These are phyloP conservation scores for Meredithiella fracta DNA, from an alignment of 2,329 filamentous ascomycete species.

Conservation along the genomic window DNA sequence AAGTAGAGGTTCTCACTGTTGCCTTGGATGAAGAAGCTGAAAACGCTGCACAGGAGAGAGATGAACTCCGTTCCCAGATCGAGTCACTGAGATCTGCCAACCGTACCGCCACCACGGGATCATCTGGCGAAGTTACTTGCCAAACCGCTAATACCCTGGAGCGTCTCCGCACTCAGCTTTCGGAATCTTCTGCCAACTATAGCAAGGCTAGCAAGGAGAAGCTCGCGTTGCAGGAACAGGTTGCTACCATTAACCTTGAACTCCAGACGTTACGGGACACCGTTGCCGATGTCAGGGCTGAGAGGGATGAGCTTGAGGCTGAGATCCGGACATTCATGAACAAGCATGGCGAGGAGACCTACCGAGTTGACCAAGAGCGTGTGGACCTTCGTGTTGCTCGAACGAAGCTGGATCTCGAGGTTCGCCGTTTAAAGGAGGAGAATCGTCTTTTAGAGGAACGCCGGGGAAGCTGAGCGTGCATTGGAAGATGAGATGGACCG, in stretches of 20 bases:
- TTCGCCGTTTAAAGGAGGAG: constrained; percentile 48
- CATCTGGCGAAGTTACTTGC: constrained; percentile 15
- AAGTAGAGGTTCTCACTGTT: constrained; percentile 56
- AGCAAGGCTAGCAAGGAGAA: constrained; percentile 42
- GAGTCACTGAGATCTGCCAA: constrained; percentile 17
- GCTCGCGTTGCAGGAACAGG: constrained; percentile 45
- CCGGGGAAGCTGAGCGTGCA: constrained; percentile 42
- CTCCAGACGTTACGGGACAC: constrained; percentile 41
- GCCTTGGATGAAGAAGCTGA: constrained; percentile 49
- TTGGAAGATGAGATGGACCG: constrained; percentile 51
- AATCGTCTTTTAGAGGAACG: constrained; percentile 40
- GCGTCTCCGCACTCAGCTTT: constrained; percentile 39
- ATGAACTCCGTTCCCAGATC: constrained; percentile 18
- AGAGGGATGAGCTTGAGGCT: constrained; percentile 51
- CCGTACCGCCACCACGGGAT: constrained; percentile 17
- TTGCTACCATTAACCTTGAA: constrained; percentile 42
- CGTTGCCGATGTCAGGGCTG: constrained; percentile 41
- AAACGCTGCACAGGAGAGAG: constrained; percentile 27
- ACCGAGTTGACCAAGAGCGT: constrained; percentile 50
- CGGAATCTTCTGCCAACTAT: constrained; percentile 41
- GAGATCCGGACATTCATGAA: constrained; percentile 15
- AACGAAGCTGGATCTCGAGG: constrained; percentile 49
- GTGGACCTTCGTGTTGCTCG: constrained; percentile 51
- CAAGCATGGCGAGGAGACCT: constrained; percentile 39
- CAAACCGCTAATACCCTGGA: constrained; percentile 20